These are phyloP conservation scores for Tetrahymena thermophila DNA, from an alignment of 73 alveolate genomes.

Conservation along the genomic window DNA sequence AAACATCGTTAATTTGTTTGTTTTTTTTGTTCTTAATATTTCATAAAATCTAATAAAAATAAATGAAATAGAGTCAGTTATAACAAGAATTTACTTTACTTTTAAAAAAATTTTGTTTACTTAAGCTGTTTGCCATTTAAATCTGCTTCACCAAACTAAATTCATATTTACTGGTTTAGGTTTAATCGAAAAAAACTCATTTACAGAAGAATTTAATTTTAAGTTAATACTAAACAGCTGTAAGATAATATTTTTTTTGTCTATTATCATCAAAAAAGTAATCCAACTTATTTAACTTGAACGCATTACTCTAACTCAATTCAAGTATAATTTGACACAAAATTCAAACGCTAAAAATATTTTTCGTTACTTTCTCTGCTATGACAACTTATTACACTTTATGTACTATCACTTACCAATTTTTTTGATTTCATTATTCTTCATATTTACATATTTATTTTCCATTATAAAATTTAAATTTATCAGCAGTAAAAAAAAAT, in stretches of 20 bases:
- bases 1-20: too few relatives aligned
- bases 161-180: background rate
- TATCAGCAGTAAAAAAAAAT: background rate
- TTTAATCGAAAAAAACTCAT: background rate
- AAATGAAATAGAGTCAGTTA: background rate
- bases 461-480: background rate
- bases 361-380: too few relatives aligned
- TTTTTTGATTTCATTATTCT: too few relatives aligned
- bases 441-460: too few relatives aligned
- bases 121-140: background rate
- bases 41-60: too few relatives aligned
- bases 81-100: background rate
- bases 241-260: background rate
- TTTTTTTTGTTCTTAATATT: background rate
- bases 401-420: too few relatives aligned
- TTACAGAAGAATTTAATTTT: background rate
- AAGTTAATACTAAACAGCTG: background rate
- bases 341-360: too few relatives aligned
- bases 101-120: background rate
- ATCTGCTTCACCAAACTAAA: background rate
- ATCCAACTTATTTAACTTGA: background rate
- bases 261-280: background rate
- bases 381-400: too few relatives aligned
- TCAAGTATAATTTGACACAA: too few relatives aligned
- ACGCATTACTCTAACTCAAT: background rate